Conservation (phyloP, 345 rosid species). For the Anastatica hierochuntica region DNA sequence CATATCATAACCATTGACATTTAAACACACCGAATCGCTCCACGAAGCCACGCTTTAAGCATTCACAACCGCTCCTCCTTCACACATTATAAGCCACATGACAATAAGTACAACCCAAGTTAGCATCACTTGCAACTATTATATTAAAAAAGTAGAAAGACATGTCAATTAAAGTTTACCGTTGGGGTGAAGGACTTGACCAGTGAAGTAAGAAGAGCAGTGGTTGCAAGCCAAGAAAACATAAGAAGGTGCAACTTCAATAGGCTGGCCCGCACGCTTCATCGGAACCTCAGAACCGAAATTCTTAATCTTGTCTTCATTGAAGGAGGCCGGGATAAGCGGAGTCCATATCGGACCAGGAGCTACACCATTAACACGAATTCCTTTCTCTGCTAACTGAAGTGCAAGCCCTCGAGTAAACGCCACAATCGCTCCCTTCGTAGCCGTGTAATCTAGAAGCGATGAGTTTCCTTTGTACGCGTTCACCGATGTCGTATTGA, state of each 20-base stretch:
- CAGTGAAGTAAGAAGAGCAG: constrained; percentile 73
- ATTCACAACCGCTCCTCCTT: too few relatives aligned
- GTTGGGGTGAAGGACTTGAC: constrained; percentile 78
- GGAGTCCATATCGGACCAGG: constrained; percentile 91
- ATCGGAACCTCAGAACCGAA: constrained; percentile 55
- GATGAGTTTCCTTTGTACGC: constrained; percentile 49
- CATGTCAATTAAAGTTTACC: too few relatives aligned
- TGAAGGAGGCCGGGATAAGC: constrained; percentile 49
- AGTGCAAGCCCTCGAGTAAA: constrained; percentile 69
- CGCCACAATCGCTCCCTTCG: constrained; percentile 71
- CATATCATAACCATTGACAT: too few relatives aligned
- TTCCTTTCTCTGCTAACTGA: constrained; percentile 47
- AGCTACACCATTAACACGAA: constrained; percentile 65
- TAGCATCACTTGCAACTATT: too few relatives aligned
- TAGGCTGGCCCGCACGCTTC: constrained; percentile 77
- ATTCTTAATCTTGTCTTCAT: constrained; percentile 34
- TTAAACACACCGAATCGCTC: too few relatives aligned
- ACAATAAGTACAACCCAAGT: too few relatives aligned
- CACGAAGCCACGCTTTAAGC: too few relatives aligned
- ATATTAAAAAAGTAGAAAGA: too few relatives aligned
- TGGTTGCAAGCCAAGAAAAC: constrained; percentile 69
- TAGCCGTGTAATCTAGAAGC: constrained; percentile 60
- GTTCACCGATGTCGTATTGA: constrained; percentile 61
- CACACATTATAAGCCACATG: too few relatives aligned
- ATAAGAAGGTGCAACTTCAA: constrained; percentile 58